Percentiles rank a stretch among this genome's conserved stretches.
These are phyloP conservation scores for Pythium dissotocum DNA, from an alignment of 352 stramenopile species.

Conservation along the genomic window DNA sequence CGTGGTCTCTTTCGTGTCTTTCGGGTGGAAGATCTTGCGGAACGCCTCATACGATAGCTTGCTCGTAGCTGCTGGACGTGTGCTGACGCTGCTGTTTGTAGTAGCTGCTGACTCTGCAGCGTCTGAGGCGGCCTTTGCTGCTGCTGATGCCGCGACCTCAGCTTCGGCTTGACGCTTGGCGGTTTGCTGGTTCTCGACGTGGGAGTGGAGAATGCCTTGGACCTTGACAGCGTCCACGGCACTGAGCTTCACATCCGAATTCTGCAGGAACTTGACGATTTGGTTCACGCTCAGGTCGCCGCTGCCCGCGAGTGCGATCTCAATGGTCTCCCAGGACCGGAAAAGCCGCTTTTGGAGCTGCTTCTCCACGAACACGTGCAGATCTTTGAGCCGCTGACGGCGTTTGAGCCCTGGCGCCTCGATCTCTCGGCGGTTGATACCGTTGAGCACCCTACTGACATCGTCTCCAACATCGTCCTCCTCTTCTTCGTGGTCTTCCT, in stretches of 20 bases:
- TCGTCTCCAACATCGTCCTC: neutral
- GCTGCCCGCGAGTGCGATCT: conserved; percentile 64
- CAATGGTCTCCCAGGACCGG: conserved; percentile 70
- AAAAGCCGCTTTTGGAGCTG: conserved; percentile 71
- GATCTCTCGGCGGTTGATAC: conserved; percentile 14
- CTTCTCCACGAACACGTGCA: conserved; percentile 63
- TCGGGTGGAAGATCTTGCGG: conserved; percentile 61
- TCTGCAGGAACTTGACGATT: conserved; percentile 72
- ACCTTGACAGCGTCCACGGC: conserved; percentile 56
- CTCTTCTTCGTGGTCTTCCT: conserved; percentile 14
- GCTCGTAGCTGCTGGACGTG: neutral
- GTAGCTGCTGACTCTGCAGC: neutral
- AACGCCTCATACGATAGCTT: conserved; percentile 69
- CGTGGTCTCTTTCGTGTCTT: conserved; percentile 43
- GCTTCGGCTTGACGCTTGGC: conserved; percentile 22
- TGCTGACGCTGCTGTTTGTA: neutral
- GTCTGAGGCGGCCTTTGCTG: neutral
- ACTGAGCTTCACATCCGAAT: conserved; percentile 69
- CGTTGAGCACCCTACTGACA: neutral
- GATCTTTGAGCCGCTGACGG: conserved; percentile 53
- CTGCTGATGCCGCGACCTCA: neutral
- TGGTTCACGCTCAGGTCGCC: conserved; percentile 64
- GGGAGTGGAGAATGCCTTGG: conserved; percentile 56
- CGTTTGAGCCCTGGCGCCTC: conserved; percentile 46
- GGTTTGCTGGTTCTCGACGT: conserved; percentile 26